Evolutionary conservation across 1,284 basidiomycete genomes (phyloP).

Genomic region (Vanrija sp.): DNA sequence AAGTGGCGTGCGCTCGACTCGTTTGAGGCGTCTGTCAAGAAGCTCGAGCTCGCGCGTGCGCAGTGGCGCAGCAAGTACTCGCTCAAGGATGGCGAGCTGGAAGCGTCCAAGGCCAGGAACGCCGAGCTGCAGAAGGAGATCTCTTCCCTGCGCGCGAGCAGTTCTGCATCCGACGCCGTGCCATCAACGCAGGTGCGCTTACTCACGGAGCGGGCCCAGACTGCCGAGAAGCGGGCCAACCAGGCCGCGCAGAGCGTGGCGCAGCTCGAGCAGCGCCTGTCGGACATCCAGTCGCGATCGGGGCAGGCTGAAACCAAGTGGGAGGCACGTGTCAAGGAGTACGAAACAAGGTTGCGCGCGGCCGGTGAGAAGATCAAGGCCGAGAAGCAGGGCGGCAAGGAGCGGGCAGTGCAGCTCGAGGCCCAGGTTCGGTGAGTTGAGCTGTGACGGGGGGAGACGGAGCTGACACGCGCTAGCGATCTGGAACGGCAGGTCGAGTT

Average conservation of each 20-base stretch:
- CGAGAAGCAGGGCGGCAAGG: conserved; percentile 91
- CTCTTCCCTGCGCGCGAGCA: neutral
- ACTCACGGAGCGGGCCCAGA: conserved; percentile 65
- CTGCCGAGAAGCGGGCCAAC: conserved; percentile 74
- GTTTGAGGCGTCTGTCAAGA: conserved; percentile 83
- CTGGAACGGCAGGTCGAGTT: conserved; percentile 41
- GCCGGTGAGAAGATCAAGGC: conserved; percentile 93
- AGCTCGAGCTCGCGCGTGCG: conserved; percentile 74
- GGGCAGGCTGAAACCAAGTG: conserved; percentile 73
- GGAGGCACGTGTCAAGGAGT: conserved; percentile 88
- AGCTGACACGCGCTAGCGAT: conserved; percentile 24
- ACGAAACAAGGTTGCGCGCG: conserved; percentile 73
- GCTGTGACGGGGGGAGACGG: neutral
- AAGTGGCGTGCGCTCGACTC: conserved; percentile 91
- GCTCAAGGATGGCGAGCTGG: conserved; percentile 82
- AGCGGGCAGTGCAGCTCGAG: conserved; percentile 56
- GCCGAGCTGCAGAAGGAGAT: conserved; percentile 59
- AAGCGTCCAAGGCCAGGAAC: conserved; percentile 74
- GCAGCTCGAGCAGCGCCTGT: conserved; percentile 76
- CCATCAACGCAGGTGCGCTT: conserved; percentile 60
- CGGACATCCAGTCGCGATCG: conserved; percentile 65
- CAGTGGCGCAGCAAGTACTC: conserved; percentile 79
- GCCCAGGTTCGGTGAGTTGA: conserved; percentile 42
- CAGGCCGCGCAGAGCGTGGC: conserved; percentile 78
- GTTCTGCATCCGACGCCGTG: conserved; percentile 57